phyloP scores from a whole-genome alignment of 768 basidiomycete genomes.

The Botryobasidium botryosum region DNA sequence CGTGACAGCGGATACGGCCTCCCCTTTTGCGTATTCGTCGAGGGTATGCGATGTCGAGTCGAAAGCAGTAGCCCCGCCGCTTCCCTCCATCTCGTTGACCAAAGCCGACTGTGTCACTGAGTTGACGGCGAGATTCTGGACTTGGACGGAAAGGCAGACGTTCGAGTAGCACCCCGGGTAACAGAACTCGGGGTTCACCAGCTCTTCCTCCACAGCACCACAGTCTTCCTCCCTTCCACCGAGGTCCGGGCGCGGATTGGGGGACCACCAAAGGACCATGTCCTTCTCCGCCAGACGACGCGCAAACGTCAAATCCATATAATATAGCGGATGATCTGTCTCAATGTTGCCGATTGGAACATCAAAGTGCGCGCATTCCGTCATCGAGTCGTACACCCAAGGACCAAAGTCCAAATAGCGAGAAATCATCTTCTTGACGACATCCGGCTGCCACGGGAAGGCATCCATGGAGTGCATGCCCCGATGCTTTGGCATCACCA shows the following conservation, averaged over 20 bases:
- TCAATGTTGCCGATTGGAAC: constrained; percentile 87
- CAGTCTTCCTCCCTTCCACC: constrained; percentile 86
- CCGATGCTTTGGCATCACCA: constrained; percentile 57
- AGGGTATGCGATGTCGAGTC: constrained; percentile 84
- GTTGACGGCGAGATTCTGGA: constrained; percentile 87
- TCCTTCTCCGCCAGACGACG: constrained; percentile 76
- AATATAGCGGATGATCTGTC: constrained; percentile 70
- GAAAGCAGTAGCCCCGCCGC: constrained; percentile 83
- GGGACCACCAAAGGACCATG: constrained; percentile 93
- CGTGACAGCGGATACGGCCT: constrained; percentile 50
- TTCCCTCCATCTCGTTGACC: constrained; percentile 95
- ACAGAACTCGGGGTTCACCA: constrained; percentile 70
- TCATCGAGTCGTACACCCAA: constrained; percentile 66
- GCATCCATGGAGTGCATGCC: constrained; percentile 56
- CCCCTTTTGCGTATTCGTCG: constrained; percentile 69
- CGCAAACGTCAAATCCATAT: constrained; percentile 84
- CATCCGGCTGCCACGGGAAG: constrained; percentile 78
- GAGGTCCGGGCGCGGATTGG: constrained; percentile 72
- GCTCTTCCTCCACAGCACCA: constrained; percentile 50
- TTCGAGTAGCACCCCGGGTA: constrained; percentile 80
- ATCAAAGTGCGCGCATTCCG: constrained; percentile 80
- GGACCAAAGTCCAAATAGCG: constrained; percentile 63
- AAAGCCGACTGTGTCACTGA: constrained; percentile 85
- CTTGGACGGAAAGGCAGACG: constrained; percentile 76
- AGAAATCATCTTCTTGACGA: constrained; percentile 64